Evolutionary conservation across 176 grass and related monocot genomes (phyloP), one percentile per base, ranked within the genome.

Genomic region (Oryza nivara): DNA sequence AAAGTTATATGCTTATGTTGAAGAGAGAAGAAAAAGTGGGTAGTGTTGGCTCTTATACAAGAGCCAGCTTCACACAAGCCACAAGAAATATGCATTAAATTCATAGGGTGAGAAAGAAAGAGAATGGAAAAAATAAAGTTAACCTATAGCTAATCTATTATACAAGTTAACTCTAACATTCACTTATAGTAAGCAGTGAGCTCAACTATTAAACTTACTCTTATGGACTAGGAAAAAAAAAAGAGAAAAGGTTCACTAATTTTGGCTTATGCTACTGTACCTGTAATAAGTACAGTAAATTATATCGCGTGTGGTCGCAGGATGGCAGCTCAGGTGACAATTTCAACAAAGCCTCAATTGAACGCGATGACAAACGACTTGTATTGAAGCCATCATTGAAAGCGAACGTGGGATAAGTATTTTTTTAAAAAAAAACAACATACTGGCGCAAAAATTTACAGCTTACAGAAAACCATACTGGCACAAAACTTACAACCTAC

Each of bases 261-360:
- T 15, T 3, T 44, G n/a, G n/a, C 66, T 15, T 82, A 73, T 9
- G 9, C 12, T 25, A 8, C 16, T 74, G 35, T 73, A 60, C 36
- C 36, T 38, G 36, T 38, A 6, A 46, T 35, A 32, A 88, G 61
- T 58, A 65, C 51, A 84, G 80, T 67, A 46, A 58, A 44, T 81
- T 36, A 23, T 87, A 22, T 79, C 32, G 5, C 67, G 14, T 87
- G 47, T 82, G 64, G 52, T 85, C 78, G 32, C 68, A 94, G 93
- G 89, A 92, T 82, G 91, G 86, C 60, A 92, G 72, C 89, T 92
- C 91, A 58, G 89, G 91, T 45, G 96, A 99, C 52, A 93, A 96
- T 72, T 92, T 83, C 69, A 92, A 89, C 45, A 92, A 93, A 94
- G 36, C 36, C 89, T 92, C 93, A 38, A 90, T 92, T 78, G 96